phyloP scores from a whole-genome alignment of 116 monocot species.

The Dioscorea cayenensis region DNA sequence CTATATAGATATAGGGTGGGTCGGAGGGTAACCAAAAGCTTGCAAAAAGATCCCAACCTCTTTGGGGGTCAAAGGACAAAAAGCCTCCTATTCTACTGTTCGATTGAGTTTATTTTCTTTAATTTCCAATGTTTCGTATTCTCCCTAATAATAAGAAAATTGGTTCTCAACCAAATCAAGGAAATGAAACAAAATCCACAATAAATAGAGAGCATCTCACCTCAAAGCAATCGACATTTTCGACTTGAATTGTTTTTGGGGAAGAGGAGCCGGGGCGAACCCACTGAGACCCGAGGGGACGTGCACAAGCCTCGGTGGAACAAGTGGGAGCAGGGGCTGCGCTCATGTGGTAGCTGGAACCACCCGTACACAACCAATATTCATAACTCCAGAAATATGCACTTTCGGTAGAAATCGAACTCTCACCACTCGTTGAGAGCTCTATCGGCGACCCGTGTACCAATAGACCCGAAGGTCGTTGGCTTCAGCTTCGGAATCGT shows the following conservation, averaged over 20 bases:
- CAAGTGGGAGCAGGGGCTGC: too few relatives aligned
- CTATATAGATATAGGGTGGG: constrained; percentile 82
- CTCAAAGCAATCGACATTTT: constrained; percentile 71
- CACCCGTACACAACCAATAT: too few relatives aligned
- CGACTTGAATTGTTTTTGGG: too few relatives aligned
- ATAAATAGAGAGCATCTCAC: constrained; percentile 13
- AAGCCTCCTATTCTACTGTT: constrained; percentile 71
- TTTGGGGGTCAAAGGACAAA: constrained; percentile 87
- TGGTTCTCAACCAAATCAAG: not conserved
- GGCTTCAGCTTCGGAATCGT: constrained; percentile 67
- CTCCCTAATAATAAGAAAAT: constrained; percentile 37
- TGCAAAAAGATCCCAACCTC: constrained; percentile 80
- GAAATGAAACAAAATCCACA: not conserved
- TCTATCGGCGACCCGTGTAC: too few relatives aligned
- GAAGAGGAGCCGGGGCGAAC: too few relatives aligned
- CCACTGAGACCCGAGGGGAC: too few relatives aligned
- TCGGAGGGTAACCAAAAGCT: constrained; percentile 70
- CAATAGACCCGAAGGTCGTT: too few relatives aligned
- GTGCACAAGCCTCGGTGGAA: too few relatives aligned
- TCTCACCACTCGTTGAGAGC: too few relatives aligned
- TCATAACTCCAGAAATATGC: too few relatives aligned
- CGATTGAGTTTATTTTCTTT: constrained; percentile 81
- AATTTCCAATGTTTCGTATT: constrained; percentile 87
- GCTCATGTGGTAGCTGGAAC: too few relatives aligned
- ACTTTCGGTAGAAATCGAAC: too few relatives aligned